phyloP scores from a whole-genome alignment of 805 yeast species.

The Lachancea kluyveri region DNA sequence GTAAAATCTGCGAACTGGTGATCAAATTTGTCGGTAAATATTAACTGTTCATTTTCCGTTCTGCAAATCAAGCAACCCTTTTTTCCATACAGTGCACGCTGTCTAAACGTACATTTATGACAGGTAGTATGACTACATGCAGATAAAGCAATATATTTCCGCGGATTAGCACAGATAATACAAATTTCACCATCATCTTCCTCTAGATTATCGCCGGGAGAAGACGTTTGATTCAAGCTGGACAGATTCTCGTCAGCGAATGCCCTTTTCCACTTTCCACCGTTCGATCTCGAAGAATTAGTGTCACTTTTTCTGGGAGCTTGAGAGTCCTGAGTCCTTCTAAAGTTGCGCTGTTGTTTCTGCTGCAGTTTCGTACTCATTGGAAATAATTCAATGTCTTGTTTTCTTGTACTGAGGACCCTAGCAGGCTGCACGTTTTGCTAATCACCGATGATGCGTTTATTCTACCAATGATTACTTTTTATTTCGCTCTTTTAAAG shows the following conservation, averaged over 20 bases:
- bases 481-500: too few species aligned
- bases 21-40: constrained; percentile 46
- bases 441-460: too few species aligned
- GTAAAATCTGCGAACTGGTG: constrained; percentile 36
- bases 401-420: too few species aligned
- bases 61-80: constrained; percentile 80
- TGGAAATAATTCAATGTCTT: too few species aligned
- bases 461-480: too few species aligned
- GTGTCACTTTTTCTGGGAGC: constrained; percentile 1
- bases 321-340: constrained; percentile 7
- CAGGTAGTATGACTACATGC: constrained; percentile 86
- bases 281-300: too few species aligned
- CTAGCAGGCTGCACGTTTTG: too few species aligned
- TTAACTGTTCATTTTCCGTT: constrained; percentile 50
- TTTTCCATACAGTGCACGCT: constrained; percentile 72
- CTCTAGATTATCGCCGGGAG: too few species aligned
- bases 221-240: too few species aligned
- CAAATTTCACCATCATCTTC: constrained; percentile 46
- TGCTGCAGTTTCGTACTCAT: constrained; percentile 1
- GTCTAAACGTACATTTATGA: constrained; percentile 74
- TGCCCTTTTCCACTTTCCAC: constrained; percentile 3
- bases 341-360: constrained; percentile 6
- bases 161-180: constrained; percentile 76
- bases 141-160: constrained; percentile 59
- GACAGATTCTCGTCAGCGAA: neutral